A percentile compares a stretch with the other conserved stretches of the same genome.
Conservation (phyloP, 768 basidiomycete species). For the Suillus placidus region DNA sequence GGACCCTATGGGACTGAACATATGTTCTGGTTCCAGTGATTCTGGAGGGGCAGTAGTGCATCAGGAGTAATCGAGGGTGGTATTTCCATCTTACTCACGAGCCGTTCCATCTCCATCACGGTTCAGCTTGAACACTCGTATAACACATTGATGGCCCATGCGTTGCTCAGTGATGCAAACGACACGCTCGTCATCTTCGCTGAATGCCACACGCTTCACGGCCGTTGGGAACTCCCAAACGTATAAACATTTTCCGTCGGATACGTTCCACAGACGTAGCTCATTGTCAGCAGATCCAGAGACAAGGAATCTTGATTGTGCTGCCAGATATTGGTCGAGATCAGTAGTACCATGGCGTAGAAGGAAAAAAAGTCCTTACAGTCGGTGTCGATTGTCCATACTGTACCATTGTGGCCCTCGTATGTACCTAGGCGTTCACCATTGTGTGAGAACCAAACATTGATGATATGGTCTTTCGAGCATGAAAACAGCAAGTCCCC, state of each 20-base stretch:
- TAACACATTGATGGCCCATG: slow-evolving; percentile 89
- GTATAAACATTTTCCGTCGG: slow-evolving; percentile 88
- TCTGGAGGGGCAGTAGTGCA: slow-evolving; percentile 48
- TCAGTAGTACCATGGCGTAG: not conserved
- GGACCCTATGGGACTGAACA: slow-evolving; percentile 88
- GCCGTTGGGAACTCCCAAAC: slow-evolving; percentile 99
- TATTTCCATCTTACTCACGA: slow-evolving; percentile 56
- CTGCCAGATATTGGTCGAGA: slow-evolving; percentile 39
- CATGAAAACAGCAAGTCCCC: slow-evolving; percentile 96
- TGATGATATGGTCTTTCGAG: slow-evolving; percentile 94
- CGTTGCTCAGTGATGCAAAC: slow-evolving; percentile 97
- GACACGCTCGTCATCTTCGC: slow-evolving; percentile 77
- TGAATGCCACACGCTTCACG: slow-evolving; percentile 94
- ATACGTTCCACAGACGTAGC: slow-evolving; percentile 87
- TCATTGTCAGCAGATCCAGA: slow-evolving; percentile 95
- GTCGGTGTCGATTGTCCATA: slow-evolving; percentile 97
- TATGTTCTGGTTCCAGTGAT: slow-evolving; percentile 67
- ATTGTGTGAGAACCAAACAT: slow-evolving; percentile 97
- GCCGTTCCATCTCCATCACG: slow-evolving; percentile 77
- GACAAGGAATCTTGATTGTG: slow-evolving; percentile 82
- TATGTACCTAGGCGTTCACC: slow-evolving; percentile 98
- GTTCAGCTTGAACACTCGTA: slow-evolving; percentile 89
- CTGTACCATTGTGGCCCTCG: slow-evolving; percentile 91
- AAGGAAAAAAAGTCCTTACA: slow-evolving; percentile 53
- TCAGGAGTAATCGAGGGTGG: slow-evolving; percentile 4